These are phyloP conservation scores for Bjerkandera adusta DNA, from an alignment of 1,284 basidiomycete genomes.

Conservation along the genomic window DNA sequence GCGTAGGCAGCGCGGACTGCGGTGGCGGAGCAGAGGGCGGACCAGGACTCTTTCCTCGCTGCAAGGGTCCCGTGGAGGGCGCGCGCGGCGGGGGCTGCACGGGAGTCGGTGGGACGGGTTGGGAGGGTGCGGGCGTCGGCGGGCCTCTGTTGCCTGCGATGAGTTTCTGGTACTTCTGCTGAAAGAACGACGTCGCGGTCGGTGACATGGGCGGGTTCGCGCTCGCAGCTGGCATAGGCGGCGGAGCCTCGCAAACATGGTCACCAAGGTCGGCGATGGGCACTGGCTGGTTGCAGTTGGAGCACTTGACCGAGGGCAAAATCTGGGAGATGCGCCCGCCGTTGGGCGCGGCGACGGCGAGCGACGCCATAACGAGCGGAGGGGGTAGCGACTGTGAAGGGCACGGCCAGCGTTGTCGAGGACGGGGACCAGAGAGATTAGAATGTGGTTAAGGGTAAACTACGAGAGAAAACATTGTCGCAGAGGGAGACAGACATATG, in stretches of 20 bases:
- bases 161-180: constrained; percentile 27
- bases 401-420: constrained; percentile 18
- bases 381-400: constrained; percentile 11
- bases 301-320: constrained; percentile 81
- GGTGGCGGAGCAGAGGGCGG: constrained; percentile 15
- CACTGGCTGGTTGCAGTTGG: constrained; percentile 67
- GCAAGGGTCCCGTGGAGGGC: constrained; percentile 20
- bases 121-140: constrained; percentile 21
- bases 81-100: constrained; percentile 5
- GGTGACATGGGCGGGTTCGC: constrained; percentile 31
- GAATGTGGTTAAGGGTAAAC: constrained; percentile 13
- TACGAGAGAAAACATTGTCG: constrained; percentile 18
- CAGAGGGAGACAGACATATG: constrained; percentile 8
- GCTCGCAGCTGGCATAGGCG: constrained; percentile 38
- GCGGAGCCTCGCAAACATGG: constrained; percentile 60
- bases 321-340: constrained; percentile 64
- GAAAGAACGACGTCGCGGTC: constrained; percentile 28
- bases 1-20: constrained; percentile 14
- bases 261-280: constrained; percentile 69
- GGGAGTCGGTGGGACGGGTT: constrained; percentile 19
- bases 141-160: constrained; percentile 23
- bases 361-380: constrained; percentile 40
- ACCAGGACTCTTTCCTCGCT: constrained; percentile 10
- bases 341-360: constrained; percentile 30
- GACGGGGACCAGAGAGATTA: constrained; percentile 12